These are phyloP conservation scores for Aureobasidium sp. DNA, from an alignment of 2,329 filamentous ascomycete genomes.

Conservation along the genomic window DNA sequence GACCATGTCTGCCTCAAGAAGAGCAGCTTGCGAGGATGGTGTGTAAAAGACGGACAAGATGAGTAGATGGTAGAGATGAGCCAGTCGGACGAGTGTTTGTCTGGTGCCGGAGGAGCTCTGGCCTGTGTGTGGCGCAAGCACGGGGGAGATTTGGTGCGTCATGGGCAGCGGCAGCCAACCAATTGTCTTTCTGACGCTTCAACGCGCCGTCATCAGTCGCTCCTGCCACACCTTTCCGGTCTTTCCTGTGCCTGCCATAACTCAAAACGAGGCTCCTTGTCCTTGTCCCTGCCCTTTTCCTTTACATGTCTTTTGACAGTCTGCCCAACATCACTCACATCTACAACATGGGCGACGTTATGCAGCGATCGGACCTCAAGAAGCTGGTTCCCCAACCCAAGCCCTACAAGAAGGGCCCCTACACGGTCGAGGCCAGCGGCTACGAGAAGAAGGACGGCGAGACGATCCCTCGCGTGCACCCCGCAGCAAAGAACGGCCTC, in stretches of 20 bases:
- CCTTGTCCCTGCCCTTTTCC: background rate
- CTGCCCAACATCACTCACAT: slow-evolving; percentile 7
- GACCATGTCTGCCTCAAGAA: too few species aligned
- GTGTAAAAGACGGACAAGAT: background rate
- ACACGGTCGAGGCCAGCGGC: slow-evolving; percentile 65
- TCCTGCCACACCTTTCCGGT: slow-evolving; percentile 1
- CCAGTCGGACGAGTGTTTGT: background rate
- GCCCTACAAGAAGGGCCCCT: slow-evolving; percentile 59
- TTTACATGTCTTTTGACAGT: slow-evolving; percentile 18
- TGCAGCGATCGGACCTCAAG: slow-evolving; percentile 39
- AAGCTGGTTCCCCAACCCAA: slow-evolving; percentile 42
- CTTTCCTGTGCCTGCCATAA: background rate
- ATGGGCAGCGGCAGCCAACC: background rate
- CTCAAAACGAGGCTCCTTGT: background rate
- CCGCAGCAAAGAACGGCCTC: slow-evolving; percentile 63
- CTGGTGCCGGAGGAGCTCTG: background rate
- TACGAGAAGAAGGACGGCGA: slow-evolving; percentile 67
- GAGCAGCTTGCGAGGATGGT: slow-evolving; percentile 9
- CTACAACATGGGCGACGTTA: slow-evolving; percentile 28
- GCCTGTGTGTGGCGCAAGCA: slow-evolving; percentile 4
- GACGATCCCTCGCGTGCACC: slow-evolving; percentile 73
- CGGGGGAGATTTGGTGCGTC: background rate
- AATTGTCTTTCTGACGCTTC: background rate
- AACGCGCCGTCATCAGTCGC: slow-evolving; percentile 11
- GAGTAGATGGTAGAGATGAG: background rate